A percentile compares a stretch with the other conserved stretches of the same genome.
These are phyloP conservation scores for Melampsora larici-populina DNA, from an alignment of 1,284 basidiomycete genomes.

Conservation along the genomic window DNA sequence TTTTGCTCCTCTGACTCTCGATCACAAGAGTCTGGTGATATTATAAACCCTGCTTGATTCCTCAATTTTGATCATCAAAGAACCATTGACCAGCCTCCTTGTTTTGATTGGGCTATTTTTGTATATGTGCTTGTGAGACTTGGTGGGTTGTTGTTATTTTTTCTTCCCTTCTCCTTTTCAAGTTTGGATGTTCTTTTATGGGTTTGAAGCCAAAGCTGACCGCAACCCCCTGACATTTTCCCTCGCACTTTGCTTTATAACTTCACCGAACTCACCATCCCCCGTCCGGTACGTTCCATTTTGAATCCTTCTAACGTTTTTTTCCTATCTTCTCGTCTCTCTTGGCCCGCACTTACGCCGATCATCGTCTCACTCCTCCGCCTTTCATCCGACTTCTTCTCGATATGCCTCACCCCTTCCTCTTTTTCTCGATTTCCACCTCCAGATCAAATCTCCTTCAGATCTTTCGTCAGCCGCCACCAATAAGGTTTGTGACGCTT, in stretches of 20 bases:
- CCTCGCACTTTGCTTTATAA: not conserved
- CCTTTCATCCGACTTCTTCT: not conserved
- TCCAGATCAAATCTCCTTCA: not conserved
- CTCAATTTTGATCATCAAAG: too few species aligned
- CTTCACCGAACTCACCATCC: not conserved
- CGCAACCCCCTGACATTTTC: not conserved
- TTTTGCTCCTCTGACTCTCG: not conserved
- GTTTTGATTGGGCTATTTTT: not conserved
- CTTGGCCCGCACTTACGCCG: not conserved
- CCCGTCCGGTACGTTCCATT: not conserved
- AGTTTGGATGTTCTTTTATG: not conserved
- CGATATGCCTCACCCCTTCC: not conserved
- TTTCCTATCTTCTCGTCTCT: not conserved
- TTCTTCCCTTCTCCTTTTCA: not conserved
- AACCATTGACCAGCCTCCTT: not conserved
- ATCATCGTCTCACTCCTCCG: not conserved
- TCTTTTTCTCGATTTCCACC: not conserved
- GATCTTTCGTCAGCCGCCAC: slow-evolving; percentile 3
- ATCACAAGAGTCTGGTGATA: not conserved
- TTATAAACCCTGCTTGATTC: too few species aligned
- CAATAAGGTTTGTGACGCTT: not conserved
- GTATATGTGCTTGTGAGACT: not conserved
- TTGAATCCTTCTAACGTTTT: not conserved
- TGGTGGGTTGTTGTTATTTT: too few species aligned
- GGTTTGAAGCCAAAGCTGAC: not conserved